Evolutionary conservation across 1,284 basidiomycete species (phyloP), one percentile per base, ranked within the genome.

Genomic region (Melampsora abietis-canadensis): DNA sequence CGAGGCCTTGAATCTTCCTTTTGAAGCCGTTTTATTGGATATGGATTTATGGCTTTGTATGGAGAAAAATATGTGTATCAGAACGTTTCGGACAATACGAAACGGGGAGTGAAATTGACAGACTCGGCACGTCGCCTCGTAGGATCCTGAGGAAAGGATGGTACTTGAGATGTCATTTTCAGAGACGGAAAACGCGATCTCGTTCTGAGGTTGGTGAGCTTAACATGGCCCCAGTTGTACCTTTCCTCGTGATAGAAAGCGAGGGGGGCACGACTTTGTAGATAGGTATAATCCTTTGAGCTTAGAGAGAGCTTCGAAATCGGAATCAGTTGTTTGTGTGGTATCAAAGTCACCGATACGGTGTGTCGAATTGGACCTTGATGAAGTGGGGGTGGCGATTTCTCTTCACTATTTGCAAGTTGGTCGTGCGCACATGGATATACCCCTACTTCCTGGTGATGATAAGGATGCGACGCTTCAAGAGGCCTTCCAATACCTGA

Each of bases 171-270:
- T 19, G 70, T 65, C 70, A 73, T 73, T n/a, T 66, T 12, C 6
- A 73, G 63, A 40, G 44, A 40, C n/a, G 27, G 27, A 62, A 62
- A 62, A 7, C 12, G 17, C 14, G 60, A n/a, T 15, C 31, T 62
- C 5, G 60, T 7, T 30, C 30, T 8, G 31, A 31, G 51, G 24
- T 34, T 51, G 7, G 61, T 62, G 24, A 57, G 44, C 40, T 66
- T 73, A 37, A 66, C n/a, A 47, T 73, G 70, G 44, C 70, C 70
- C 70, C 70, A 73, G 47, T 73, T 73, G 21, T 73, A 73, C 57
- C 24, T 65, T 34, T 73, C 70, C 17, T 65, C 48, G 15, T 63
- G 60, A 30, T 73, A 37, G n/a, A 73, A 57, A 40, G 62, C 62
- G 8, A 73, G 21, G 15, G 70, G 70, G 21, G 62, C 54, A 37